Evolutionary conservation across 148 eudicot genomes (phyloP), one percentile per base, ranked within the genome.

Genomic region (Rhododendron simsii): DNA sequence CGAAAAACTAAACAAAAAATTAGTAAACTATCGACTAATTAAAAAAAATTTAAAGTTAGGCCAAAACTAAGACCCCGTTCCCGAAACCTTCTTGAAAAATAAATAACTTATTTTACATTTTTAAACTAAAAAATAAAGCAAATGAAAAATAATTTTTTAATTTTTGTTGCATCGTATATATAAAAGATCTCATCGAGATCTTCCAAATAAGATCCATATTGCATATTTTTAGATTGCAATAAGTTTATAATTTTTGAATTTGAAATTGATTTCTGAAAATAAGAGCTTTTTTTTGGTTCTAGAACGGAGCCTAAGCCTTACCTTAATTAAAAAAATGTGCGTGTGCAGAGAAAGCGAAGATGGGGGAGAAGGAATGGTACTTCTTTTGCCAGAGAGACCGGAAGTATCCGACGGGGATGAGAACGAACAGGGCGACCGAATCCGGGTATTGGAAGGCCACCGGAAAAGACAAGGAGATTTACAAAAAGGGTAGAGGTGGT

Each of bases 361-460:
- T 89, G 92, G 94, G 94, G 33, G 93, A 91, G 76, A 91, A 91
- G 26, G 92, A 91, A 75, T 91, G 88, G 88, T 92, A 86, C 88
- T 92, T 92, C 85, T 92, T 90, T 26, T 91, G 89, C 86, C 90
- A 86, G 63, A 88, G 92, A 75, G 93, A 92, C 81, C 85, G 93
- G 57, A 92, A 92, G 87, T 90, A 92, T 71, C 94, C 94, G 67
- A 90, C 94, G 3, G 92, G 92, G 37, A 92, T 88, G 94, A 87
- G 94, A 61, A 91, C 94, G 6, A 92, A 92, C 39, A 74, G 94
- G 65, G 93, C 93, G 5, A 92, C 94, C 0, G 92, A 87, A 73
- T 85, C 93, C 0, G 94, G 94, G 28, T 92, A 92, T 41, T 92
- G 94, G 94, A 92, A 91, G 83, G 93, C 94, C 1, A 92, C 94